phyloP scores from a whole-genome alignment of 352 stramenopile genomes.

The Phytophthora melonis region DNA sequence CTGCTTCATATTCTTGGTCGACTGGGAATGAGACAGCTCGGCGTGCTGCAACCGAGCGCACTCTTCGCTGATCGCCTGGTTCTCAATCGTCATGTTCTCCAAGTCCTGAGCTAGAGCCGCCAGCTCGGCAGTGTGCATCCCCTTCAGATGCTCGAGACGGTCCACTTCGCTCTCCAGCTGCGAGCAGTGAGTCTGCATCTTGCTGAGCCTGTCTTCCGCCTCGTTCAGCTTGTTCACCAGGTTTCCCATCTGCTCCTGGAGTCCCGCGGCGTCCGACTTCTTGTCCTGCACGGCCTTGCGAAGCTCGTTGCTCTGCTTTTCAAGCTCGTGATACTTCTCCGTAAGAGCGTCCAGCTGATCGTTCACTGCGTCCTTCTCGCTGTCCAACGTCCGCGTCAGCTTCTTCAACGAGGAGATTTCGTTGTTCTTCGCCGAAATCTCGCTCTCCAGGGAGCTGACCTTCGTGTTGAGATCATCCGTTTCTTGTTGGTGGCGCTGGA shows the following conservation, averaged over 20 bases:
- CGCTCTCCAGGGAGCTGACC: slow-evolving; percentile 52
- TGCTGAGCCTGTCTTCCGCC: slow-evolving; percentile 53
- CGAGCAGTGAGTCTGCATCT: slow-evolving; percentile 49
- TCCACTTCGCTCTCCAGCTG: slow-evolving; percentile 68
- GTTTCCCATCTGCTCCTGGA: slow-evolving; percentile 67
- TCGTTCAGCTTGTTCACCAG: slow-evolving; percentile 71
- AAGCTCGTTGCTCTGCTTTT: slow-evolving; percentile 59
- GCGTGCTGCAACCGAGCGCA: slow-evolving; percentile 69
- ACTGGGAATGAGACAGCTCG: slow-evolving; percentile 63
- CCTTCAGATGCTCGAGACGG: slow-evolving; percentile 65
- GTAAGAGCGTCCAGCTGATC: slow-evolving; percentile 79
- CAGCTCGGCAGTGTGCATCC: slow-evolving; percentile 72
- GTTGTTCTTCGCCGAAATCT: slow-evolving; percentile 48
- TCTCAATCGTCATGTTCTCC: slow-evolving; percentile 91
- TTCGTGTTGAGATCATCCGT: slow-evolving; percentile 64
- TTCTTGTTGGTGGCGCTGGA: slow-evolving; percentile 64
- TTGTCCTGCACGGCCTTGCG: slow-evolving; percentile 47
- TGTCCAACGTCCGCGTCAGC: slow-evolving; percentile 69
- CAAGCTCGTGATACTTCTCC: slow-evolving; percentile 72
- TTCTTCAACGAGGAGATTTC: slow-evolving; percentile 77
- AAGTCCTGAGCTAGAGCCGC: slow-evolving; percentile 77
- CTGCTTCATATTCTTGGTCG: slow-evolving; percentile 61
- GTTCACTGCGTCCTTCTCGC: slow-evolving; percentile 76
- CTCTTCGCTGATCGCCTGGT: slow-evolving; percentile 87
- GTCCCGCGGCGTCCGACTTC: slow-evolving; percentile 40